Evolutionary conservation across 2,329 filamentous ascomycete genomes (phyloP), one percentile per base, ranked within the genome.

Genomic region (Huntiella omanensis): DNA sequence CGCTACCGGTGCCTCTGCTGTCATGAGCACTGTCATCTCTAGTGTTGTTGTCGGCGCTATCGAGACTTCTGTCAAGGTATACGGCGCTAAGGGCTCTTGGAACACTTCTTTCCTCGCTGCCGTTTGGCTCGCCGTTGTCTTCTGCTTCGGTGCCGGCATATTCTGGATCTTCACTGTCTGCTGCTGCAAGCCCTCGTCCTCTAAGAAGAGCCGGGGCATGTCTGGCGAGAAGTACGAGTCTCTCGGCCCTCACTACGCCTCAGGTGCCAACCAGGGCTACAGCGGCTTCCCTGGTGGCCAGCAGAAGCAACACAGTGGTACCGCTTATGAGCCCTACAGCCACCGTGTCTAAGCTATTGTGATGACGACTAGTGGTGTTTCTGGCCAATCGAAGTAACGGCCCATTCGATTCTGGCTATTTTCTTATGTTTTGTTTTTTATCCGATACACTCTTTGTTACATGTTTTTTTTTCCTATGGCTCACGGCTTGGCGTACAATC

Each of bases 91-190:
- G 4, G 74, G 76, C 43, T 62, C 59, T 43, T 64, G 92, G 59
- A 82, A 86, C 64, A 73, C 60, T 28, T 65, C 68, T 49, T 88
- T 82, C 65, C 75, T 91, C 46, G 70, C 70, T 33, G 64, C 77
- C 15, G 74, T 81, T 55, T 95, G 87, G 84, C 68, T 96, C 50
- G 79, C 78, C 38, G 79, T 80, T 35, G 82, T 74, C 22, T 86
- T 92, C 58, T 79, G 80, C 51, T 59, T 91, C 33, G 83, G 62
- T 37, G 80, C 81, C 5, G 75, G 74, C 52, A 64, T 94, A 58
- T 95, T 96, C 79, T 96, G 91, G 88, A 66, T 87, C 57, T 75
- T 92, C 61, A 84, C 78, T 61, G 73, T 82, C 56, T 96, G 88
- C 79, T 96, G 87, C 75, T 94, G 87, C 70, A 77, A 73, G 55